phyloP scores from a whole-genome alignment of 352 stramenopile species.

The Pythium inflatum region DNA sequence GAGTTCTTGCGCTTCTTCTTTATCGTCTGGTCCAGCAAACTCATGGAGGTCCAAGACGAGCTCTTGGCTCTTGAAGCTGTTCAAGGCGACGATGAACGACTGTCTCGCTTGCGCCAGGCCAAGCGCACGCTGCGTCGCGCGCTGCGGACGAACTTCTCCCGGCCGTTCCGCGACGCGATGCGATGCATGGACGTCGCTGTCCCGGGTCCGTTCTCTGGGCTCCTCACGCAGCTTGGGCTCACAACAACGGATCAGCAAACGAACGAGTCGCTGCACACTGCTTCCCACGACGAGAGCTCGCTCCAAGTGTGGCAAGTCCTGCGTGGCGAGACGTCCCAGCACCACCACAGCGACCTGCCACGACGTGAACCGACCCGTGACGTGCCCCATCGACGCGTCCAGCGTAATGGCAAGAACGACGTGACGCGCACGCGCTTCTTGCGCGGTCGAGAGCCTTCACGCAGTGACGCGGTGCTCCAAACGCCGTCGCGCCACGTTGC shows the following conservation, averaged over 20 bases:
- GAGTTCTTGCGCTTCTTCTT: constrained; percentile 64
- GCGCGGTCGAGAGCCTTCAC: constrained; percentile 35
- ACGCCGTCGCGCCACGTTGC: constrained; percentile 29
- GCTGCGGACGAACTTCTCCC: constrained; percentile 57
- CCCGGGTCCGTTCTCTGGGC: constrained; percentile 44
- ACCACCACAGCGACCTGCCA: constrained; percentile 14
- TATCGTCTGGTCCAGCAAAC: constrained; percentile 51
- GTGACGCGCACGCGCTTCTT: constrained; percentile 40
- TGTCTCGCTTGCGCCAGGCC: not conserved
- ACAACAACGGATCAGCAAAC: too few relatives aligned
- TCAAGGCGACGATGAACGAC: constrained; percentile 18
- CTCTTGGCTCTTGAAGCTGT: constrained; percentile 34
- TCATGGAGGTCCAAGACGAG: constrained; percentile 59
- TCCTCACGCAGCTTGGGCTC: constrained; percentile 43
- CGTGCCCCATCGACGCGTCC: constrained; percentile 30
- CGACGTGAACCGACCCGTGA: constrained; percentile 13
- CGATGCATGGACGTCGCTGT: constrained; percentile 45
- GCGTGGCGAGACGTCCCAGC: constrained; percentile 29
- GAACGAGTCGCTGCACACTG: too few relatives aligned
- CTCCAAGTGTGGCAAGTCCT: constrained; percentile 45
- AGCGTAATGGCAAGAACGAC: constrained; percentile 44
- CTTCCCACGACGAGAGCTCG: too few relatives aligned
- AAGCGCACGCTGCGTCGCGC: constrained; percentile 43
- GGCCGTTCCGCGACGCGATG: constrained; percentile 59
- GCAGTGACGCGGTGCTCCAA: constrained; percentile 31